Evolutionary conservation across 2,329 filamentous ascomycete genomes (phyloP).

Genomic region (Pseudomassariella vexata): DNA sequence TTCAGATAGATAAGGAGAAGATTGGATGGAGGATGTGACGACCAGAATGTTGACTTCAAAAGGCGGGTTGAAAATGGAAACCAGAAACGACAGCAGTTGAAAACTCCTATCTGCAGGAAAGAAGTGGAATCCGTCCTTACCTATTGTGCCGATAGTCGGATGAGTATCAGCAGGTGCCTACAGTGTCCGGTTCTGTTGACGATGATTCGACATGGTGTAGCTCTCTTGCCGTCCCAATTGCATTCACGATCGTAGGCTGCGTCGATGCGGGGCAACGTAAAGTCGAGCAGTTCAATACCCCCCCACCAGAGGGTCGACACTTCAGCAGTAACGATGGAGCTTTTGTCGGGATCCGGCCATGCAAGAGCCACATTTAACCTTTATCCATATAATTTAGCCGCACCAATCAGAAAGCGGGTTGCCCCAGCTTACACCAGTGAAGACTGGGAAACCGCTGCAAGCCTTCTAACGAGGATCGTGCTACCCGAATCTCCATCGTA

Average conservation of each 20-base stretch:
- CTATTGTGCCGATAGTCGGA: too few species aligned
- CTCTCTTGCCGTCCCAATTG: too few species aligned
- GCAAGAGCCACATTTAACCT: neutral
- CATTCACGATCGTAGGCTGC: conserved; percentile 1
- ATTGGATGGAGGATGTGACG: neutral
- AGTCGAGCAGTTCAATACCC: too few species aligned
- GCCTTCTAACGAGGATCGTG: too few species aligned
- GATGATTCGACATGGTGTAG: too few species aligned
- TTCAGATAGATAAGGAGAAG: too few species aligned
- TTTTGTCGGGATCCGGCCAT: neutral
- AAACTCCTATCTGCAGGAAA: conserved; percentile 1
- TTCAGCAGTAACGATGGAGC: conserved; percentile 1
- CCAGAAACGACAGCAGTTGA: neutral
- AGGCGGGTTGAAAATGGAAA: neutral
- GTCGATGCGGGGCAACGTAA: conserved; percentile 4
- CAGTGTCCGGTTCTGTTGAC: too few species aligned
- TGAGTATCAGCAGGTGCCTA: too few species aligned
- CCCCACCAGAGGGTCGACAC: conserved; percentile 4
- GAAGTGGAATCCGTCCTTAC: too few species aligned
- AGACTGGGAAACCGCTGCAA: too few species aligned
- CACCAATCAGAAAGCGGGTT: conserved; percentile 5
- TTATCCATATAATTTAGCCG: conserved; percentile 5
- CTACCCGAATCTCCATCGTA: too few species aligned
- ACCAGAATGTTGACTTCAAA: neutral
- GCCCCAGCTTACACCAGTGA: too few species aligned